A percentile compares a stretch with the other conserved stretches of the same genome.
These are phyloP conservation scores for Mucuna pruriens DNA, from an alignment of 306 rosid species.

Conservation along the genomic window DNA sequence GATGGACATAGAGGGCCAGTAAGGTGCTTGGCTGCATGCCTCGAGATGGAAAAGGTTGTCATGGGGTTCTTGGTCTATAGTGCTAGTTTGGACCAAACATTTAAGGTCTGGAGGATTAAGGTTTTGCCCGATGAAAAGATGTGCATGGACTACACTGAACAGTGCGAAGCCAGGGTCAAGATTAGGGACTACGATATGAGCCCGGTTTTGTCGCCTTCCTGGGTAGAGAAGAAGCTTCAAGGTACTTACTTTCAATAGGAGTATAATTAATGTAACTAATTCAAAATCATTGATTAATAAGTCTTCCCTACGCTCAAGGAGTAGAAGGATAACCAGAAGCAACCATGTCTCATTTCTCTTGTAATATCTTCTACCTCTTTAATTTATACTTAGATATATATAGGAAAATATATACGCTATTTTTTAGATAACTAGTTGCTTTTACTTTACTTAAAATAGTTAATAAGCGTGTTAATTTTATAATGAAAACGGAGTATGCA, in stretches of 20 bases:
- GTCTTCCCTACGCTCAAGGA: not conserved
- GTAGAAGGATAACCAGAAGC: not conserved
- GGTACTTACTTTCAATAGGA: conserved; percentile 39
- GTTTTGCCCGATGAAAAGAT: conserved; percentile 54
- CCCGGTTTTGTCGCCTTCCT: conserved; percentile 73
- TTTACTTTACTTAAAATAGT: no score
- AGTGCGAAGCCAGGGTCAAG: conserved; percentile 32
- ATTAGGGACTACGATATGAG: conserved; percentile 47
- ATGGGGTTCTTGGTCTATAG: conserved; percentile 66
- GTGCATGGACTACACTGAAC: conserved; percentile 35
- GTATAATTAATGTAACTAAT: not conserved
- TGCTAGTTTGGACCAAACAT: conserved; percentile 72
- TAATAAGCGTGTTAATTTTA: no score
- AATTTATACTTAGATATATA: not conserved
- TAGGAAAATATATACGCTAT: not conserved
- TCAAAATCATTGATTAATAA: no score
- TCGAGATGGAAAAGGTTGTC: conserved; percentile 68
- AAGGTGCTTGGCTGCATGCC: conserved; percentile 66
- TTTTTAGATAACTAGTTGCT: no score
- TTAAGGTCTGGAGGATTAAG: conserved; percentile 80
- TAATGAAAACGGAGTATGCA: no score
- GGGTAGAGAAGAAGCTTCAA: conserved; percentile 72
- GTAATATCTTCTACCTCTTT: not conserved
- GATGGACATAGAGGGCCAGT: conserved; percentile 90
- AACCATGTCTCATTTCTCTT: not conserved